These are phyloP conservation scores for Vigna unguiculata DNA, from an alignment of 306 rosid genomes.

Conservation along the genomic window DNA sequence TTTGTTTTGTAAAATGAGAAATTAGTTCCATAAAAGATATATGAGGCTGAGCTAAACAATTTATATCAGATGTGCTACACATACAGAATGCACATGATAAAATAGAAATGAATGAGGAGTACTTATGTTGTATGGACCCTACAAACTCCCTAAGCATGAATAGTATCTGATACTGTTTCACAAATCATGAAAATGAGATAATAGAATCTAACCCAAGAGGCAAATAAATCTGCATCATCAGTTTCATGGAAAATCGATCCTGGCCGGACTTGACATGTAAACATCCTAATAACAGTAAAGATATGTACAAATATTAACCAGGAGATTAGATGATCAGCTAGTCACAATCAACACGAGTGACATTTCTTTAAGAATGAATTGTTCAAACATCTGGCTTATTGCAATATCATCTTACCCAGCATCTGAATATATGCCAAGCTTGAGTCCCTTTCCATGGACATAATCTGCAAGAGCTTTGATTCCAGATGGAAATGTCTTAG, in stretches of 20 bases:
- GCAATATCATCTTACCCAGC: slow-evolving; percentile 79
- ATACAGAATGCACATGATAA: background rate
- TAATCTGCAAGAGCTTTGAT: slow-evolving; percentile 91
- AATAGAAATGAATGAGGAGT: slow-evolving; percentile 13
- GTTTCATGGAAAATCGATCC: slow-evolving; percentile 87
- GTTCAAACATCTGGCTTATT: slow-evolving; percentile 38
- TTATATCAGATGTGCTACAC: slow-evolving; percentile 18
- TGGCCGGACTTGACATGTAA: slow-evolving; percentile 96
- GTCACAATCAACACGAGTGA: slow-evolving; percentile 32
- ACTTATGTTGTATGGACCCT: slow-evolving; percentile 23
- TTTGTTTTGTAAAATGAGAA: slow-evolving; percentile 4
- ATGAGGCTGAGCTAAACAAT: slow-evolving; percentile 28
- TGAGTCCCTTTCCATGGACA: slow-evolving; percentile 83
- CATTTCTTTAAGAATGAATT: slow-evolving; percentile 21
- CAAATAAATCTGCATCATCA: slow-evolving; percentile 80
- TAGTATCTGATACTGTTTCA: slow-evolving; percentile 19
- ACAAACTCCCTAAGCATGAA: slow-evolving; percentile 25
- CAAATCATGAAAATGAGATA: slow-evolving; percentile 35
- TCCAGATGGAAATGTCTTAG: slow-evolving; percentile 85
- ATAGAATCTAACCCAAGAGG: slow-evolving; percentile 86
- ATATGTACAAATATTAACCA: slow-evolving; percentile 40
- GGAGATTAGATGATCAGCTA: slow-evolving; percentile 35
- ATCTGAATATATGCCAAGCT: slow-evolving; percentile 95
- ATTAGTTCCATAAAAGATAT: slow-evolving; percentile 1
- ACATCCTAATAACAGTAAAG: slow-evolving; percentile 59